Conservation (phyloP, 331 rosid species). For the Malus hybrid region DNA sequence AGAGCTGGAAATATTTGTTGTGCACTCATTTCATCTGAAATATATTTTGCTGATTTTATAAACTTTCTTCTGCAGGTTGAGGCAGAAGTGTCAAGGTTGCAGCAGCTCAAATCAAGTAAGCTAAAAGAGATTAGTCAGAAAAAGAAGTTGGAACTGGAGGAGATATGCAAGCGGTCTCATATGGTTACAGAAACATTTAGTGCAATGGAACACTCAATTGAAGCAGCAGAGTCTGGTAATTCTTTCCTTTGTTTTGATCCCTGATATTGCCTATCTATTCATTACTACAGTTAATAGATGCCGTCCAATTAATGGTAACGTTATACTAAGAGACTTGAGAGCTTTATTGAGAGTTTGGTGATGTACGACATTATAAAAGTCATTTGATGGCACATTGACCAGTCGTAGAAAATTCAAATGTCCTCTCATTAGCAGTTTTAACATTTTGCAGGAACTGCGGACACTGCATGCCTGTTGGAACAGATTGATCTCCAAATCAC, state of each 20-base stretch:
- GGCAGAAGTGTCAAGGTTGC: conserved; percentile 62
- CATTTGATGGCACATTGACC: not conserved
- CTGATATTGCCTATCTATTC: not conserved
- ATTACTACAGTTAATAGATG: not conserved
- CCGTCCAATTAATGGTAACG: not conserved
- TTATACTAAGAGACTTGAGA: not conserved
- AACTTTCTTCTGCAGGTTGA: conserved; percentile 40
- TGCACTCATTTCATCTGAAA: not conserved
- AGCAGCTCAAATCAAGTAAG: conserved; percentile 59
- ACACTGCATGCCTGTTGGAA: conserved; percentile 37
- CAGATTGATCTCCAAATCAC: conserved; percentile 48
- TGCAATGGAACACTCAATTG: conserved; percentile 28
- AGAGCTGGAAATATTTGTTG: not conserved
- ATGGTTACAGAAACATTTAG: conserved; percentile 26
- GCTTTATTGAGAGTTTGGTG: not conserved
- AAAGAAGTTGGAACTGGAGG: conserved; percentile 58
- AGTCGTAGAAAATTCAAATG: not conserved
- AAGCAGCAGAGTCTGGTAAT: conserved; percentile 43
- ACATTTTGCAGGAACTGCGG: conserved; percentile 29
- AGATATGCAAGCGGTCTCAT: conserved; percentile 49
- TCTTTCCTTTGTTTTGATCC: not conserved
- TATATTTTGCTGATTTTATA: not conserved
- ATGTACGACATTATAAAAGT: not conserved
- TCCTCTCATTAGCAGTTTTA: not conserved
- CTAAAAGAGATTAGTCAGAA: conserved; percentile 48